phyloP scores from a whole-genome alignment of 1,139 yeast species.

The Lodderomyces oxycetoniae region DNA sequence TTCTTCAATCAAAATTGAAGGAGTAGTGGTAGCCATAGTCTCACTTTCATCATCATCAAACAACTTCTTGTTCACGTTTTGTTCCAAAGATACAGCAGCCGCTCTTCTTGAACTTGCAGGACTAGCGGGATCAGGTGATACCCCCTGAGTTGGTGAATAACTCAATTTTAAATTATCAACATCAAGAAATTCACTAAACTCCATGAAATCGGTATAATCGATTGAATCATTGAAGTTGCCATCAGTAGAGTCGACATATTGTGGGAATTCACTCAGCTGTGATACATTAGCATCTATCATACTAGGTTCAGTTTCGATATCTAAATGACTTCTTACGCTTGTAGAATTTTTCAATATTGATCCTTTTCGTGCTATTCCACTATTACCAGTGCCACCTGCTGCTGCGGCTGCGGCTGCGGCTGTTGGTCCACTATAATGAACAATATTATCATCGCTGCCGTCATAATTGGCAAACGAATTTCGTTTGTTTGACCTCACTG shows the following conservation, averaged over 20 bases:
- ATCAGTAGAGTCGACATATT: not conserved
- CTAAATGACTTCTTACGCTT: constrained; percentile 13
- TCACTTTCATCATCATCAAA: not conserved
- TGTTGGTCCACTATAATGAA: constrained; percentile 26
- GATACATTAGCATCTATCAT: constrained; percentile 11
- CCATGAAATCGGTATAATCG: constrained; percentile 38
- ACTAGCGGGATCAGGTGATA: not conserved
- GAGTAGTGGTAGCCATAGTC: not conserved
- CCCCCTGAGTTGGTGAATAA: constrained; percentile 21
- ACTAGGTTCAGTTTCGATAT: constrained; percentile 15
- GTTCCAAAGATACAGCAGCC: not conserved
- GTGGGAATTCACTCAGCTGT: constrained; percentile 1
- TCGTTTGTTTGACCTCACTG: constrained; percentile 39
- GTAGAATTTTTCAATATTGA: constrained; percentile 46
- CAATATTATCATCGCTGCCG: constrained; percentile 45
- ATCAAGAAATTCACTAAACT: constrained; percentile 62
- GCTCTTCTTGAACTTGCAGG: constrained; percentile 2
- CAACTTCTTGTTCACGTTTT: not conserved
- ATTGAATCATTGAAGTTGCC: not conserved
- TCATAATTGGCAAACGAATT: constrained; percentile 43
- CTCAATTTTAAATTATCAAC: constrained; percentile 44
- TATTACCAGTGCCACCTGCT: no score
- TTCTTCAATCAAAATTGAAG: constrained; percentile 1
- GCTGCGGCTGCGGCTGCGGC: constrained; percentile 17
- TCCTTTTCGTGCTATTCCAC: constrained; percentile 29